Base-by-base conservation (phyloP, 129 eudicot genomes). In the Flaveria linearis region DNA sequence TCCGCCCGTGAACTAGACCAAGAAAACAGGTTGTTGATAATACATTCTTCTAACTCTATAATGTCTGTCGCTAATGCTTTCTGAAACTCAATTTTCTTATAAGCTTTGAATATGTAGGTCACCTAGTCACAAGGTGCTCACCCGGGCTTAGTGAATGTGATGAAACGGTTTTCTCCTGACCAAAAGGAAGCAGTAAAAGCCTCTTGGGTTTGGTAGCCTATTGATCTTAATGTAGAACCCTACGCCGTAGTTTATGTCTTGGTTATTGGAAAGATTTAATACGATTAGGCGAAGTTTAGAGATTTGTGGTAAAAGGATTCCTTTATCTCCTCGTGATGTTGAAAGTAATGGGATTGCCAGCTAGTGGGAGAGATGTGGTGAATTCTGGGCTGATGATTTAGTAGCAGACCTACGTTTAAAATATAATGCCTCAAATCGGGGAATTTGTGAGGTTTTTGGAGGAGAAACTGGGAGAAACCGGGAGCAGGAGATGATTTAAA, bases 401-500 rank as follows among this genome's bases (percentile, higher is more conserved):
- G 88, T 90, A 75, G 79, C 82, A n/a, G 93, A 84, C 62, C 73
- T 87, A 72, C 88, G 93, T 20, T 67, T 78, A 47, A 87, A 84
- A 66, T 90, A 90, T 72, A 90, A 87, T 80, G 92, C 96, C 52
- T 79, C 96, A 42, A 90, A 90, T 78, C 89, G 93, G 51, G 96
- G 96, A 43, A 90, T 90, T 41, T 90, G 87, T 90, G 42, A 87
- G 89, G 51, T 84, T 86, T 62, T 78, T 90, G 82, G 96, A 90
- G 81, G 96, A 88, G 71, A 76, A 76, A 62, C 76, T 90, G 82
- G 90, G 82, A 13, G 87, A 72, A 72, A 79, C 86, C 84, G 57
- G 93, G 86, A 74, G 88, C 93, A 61, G 96, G 96, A 58, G 96
- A 90, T 23, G 96, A 90, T 90, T 90, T 57, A 90, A 90, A 76